Evolutionary conservation across 1,284 basidiomycete genomes (phyloP), one percentile per base, ranked within the genome.

Genomic region (Ganoderma leucocontextum): DNA sequence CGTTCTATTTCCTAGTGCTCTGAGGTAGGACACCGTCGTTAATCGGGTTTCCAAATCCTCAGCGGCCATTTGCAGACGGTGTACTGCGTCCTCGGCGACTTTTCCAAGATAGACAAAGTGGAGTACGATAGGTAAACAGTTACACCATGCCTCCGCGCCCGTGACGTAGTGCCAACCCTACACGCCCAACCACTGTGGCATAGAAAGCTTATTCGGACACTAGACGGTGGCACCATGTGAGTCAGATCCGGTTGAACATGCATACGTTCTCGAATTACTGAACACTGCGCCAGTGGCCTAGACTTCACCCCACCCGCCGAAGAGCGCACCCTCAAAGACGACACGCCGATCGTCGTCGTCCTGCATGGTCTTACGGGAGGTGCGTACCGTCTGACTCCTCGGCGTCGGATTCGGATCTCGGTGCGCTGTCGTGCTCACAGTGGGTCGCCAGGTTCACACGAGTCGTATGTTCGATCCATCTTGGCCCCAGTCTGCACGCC

Each of bases 331-430:
- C 76, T 93, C 12, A 79, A 82, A 36, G 84, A 89, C 29, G 87
- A 91, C 69, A 87, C 92, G 1, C 95, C 96, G 4, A 91, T 97
- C 53, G 83, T 98, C 62, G 89, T 96, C 13, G 91, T 96, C 12
- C 83, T 91, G 70, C 96, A 98, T 76, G 96, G 95, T 22, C 82
- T 97, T 59, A 95, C 95, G 8, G 96, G 96, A 77, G 95, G 92
- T 90, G 74, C 67, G 67, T 60, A 35, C 80, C 72, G 63, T 57
- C 62, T 60, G 17, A 49, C 60, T 60, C 47, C 47, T 52, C 57
- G 47, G 67, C 15, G 35, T 60, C 60, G 49, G 66, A 22, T 39
- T 60, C 60, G 49, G 66, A 22, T 39, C 36, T 22, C 62, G 38
- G 64, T 47, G 39, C 63, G 64, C 63, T 22, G 47, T 63, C 55